A percentile compares a stretch with the other conserved stretches of the same genome.
Conservation (phyloP, 169 alveolate genomes). For the Eimeria falciformis region DNA sequence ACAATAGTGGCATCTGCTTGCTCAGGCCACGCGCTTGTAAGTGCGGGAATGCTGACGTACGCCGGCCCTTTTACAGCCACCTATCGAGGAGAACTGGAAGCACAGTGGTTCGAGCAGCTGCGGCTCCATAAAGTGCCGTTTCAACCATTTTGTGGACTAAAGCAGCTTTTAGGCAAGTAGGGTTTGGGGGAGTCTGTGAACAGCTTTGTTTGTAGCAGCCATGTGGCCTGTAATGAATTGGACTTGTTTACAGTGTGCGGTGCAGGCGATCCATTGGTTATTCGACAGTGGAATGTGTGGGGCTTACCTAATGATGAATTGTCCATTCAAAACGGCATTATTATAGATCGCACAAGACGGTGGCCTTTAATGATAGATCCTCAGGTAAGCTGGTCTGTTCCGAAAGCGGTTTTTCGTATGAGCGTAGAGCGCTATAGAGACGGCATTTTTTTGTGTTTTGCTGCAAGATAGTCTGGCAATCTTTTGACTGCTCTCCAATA, state of each 20-base stretch:
- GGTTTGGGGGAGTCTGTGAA: too few species aligned
- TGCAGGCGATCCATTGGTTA: constrained; percentile 93
- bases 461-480: constrained; percentile 83
- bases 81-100: constrained; percentile 90
- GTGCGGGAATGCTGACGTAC: constrained; percentile 88
- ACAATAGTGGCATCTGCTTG: too few species aligned
- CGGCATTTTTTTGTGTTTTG: not conserved
- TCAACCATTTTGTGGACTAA: constrained; percentile 87
- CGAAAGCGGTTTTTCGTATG: constrained; percentile 82
- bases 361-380: constrained; percentile 91
- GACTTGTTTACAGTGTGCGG: constrained; percentile 82
- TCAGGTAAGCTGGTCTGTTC: constrained; percentile 84
- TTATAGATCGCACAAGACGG: constrained; percentile 83
- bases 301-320: constrained; percentile 87
- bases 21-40: constrained; percentile 94
- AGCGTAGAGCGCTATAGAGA: not conserved
- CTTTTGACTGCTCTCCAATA: not conserved
- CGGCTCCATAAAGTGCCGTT: constrained; percentile 84
- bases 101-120: constrained; percentile 87
- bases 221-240: not conserved
- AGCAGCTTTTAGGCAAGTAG: constrained; percentile 79
- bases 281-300: constrained; percentile 93
- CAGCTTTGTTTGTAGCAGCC: too few species aligned
- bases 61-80: constrained; percentile 96
- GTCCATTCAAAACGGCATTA: constrained; percentile 88